Conservation (phyloP, 176 grass and related monocot species). For the Rhynchospora tenuis region DNA sequence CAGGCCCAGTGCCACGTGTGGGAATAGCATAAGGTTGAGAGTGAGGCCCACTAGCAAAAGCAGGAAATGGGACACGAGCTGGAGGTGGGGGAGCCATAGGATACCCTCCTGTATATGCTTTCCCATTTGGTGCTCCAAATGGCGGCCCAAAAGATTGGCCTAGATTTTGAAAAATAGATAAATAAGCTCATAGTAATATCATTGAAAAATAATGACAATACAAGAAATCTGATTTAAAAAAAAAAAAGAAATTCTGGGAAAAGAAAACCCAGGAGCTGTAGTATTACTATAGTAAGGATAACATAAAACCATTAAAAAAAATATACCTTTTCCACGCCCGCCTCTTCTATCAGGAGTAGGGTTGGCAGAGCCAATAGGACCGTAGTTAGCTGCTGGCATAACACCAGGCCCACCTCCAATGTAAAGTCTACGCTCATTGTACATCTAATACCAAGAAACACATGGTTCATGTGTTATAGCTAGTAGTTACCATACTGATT, state of each 20-base stretch:
- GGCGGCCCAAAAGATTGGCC: conserved; percentile 59
- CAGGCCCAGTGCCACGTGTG: conserved; percentile 72
- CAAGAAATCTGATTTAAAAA: conserved; percentile 4
- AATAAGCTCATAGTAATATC: conserved; percentile 3
- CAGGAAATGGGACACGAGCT: conserved; percentile 63
- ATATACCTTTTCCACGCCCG: conserved; percentile 69
- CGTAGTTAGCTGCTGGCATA: conserved; percentile 48
- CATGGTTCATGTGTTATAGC: neutral
- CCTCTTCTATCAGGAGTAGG: conserved; percentile 59
- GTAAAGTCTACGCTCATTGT: conserved; percentile 83
- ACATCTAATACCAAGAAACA: conserved; percentile 55
- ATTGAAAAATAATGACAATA: neutral
- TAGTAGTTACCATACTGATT: neutral
- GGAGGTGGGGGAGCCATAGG: conserved; percentile 66
- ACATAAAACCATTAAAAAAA: neutral
- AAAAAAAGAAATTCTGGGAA: neutral
- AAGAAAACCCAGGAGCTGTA: neutral
- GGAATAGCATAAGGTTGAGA: conserved; percentile 97
- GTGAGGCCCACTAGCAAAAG: conserved; percentile 81
- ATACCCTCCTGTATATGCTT: conserved; percentile 59
- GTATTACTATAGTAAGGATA: neutral
- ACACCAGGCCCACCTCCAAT: conserved; percentile 77
- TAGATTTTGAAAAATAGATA: conserved; percentile 21
- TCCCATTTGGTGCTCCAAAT: conserved; percentile 80
- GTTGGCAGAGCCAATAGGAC: conserved; percentile 37